Conservation (phyloP, 179 eudicot genomes). For the Spergularia azorica region DNA sequence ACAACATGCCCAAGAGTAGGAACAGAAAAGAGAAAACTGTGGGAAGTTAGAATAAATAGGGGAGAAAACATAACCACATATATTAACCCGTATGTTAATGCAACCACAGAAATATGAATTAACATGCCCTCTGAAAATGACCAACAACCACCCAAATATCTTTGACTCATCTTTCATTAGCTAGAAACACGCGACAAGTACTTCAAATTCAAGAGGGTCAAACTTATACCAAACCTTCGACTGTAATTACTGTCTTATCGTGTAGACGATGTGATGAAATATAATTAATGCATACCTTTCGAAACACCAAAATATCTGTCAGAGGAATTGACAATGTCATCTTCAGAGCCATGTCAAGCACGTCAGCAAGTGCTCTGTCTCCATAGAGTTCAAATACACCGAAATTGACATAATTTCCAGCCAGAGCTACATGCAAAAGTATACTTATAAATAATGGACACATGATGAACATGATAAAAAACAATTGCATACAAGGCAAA, state of each 20-base stretch:
- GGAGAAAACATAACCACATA: background rate
- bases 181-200: background rate
- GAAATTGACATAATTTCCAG: conserved; percentile 86
- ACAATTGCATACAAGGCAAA: background rate
- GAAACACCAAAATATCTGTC: conserved; percentile 73
- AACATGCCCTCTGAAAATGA: no score
- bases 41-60: background rate
- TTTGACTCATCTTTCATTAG: background rate
- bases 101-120: no score
- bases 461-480: background rate
- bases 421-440: conserved; percentile 56
- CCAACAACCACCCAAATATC: background rate
- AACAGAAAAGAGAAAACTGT: background rate
- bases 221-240: background rate
- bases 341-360: conserved; percentile 73
- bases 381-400: conserved; percentile 95
- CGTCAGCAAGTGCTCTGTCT: conserved; percentile 89
- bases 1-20: background rate
- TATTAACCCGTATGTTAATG: background rate
- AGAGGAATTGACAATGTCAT: conserved; percentile 75
- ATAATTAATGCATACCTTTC: conserved; percentile 53
- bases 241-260: background rate
- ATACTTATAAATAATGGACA: conserved; percentile 10
- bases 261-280: conserved; percentile 2
- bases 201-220: background rate